These are phyloP conservation scores for Eucalyptus caleyi DNA, from an alignment of 345 rosid genomes.

Conservation along the genomic window DNA sequence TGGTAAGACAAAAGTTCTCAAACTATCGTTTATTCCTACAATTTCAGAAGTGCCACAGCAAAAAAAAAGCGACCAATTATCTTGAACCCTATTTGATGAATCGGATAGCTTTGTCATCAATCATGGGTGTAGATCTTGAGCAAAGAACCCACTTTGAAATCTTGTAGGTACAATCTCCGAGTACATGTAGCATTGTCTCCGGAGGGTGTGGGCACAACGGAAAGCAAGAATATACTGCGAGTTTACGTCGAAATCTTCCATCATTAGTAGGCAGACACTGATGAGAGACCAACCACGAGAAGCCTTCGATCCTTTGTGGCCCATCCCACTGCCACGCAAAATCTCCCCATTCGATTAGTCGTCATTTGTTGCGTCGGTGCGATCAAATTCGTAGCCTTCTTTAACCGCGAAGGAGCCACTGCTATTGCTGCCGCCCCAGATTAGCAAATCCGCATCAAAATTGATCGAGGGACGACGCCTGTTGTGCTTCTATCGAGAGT, in stretches of 20 bases:
- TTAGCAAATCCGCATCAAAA: not conserved
- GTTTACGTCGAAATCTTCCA: not conserved
- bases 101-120: no score
- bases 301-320: not conserved
- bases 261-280: not conserved
- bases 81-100: no score
- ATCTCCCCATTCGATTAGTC: no score
- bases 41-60: not conserved
- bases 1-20: not conserved
- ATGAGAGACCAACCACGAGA: not conserved
- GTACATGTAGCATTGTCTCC: not conserved
- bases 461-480: not conserved
- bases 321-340: not conserved
- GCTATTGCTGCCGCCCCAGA: no score
- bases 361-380: no score
- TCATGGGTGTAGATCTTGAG: no score
- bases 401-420: no score
- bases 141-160: no score
- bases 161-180: no score
- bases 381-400: no score
- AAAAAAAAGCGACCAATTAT: no score
- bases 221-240: not conserved
- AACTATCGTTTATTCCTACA: not conserved
- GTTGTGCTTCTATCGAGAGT: not conserved
- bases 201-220: not conserved